Base-by-base conservation (phyloP, 1,284 basidiomycete species). In the Pseudozyma pruni region DNA sequence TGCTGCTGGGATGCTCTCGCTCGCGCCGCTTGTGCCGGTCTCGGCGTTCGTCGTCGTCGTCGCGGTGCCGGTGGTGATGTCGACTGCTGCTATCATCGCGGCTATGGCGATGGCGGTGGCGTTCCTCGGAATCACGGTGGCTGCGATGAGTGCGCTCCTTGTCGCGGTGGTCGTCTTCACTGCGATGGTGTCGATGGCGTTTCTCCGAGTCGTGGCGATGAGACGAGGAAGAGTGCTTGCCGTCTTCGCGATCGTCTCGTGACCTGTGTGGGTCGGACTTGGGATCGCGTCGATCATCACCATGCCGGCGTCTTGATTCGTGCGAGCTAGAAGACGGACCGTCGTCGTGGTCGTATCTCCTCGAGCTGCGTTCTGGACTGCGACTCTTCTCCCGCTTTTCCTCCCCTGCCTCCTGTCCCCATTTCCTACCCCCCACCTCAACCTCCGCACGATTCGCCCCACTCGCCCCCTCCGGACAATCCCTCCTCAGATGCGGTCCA, bases 401-500 rank as follows among this genome's bases (percentile, higher is more conserved):
- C 2, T 33, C 23, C 3, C 35, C 34, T 11, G 17, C 32, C 16
- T 29, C 17, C 19, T 27, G n/a, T 1, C 43, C 53, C 48, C 53
- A 34, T 10, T 11, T 48, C 7, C 48, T 14, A 14, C 31, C 27
- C 16, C 20, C 38, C 19, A 45, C 43, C 4, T 22, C 40, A 16
- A 43, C 16, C 10, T 42, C 27, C 3, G 41, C 41, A 8, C 49
- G 29, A 22, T 59, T 61, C 27, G 51, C 42, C 5, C 66, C 58
- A 34, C 53, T 58, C 17, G 40, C 48, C 16, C 34, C 55, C 23
- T 56, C 56, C 0, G 81, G 81, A 51, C 81, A 83, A 51, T 83
- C 81, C n/a, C 55, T 64, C 51, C 77, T 81, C 59, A 79, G 59
- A 67, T 83, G 78, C 17, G 66, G 58, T 0, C 74, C 79, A 2